Base-by-base conservation (phyloP, 495 filamentous ascomycete species). In the Lepraria neglecta region DNA sequence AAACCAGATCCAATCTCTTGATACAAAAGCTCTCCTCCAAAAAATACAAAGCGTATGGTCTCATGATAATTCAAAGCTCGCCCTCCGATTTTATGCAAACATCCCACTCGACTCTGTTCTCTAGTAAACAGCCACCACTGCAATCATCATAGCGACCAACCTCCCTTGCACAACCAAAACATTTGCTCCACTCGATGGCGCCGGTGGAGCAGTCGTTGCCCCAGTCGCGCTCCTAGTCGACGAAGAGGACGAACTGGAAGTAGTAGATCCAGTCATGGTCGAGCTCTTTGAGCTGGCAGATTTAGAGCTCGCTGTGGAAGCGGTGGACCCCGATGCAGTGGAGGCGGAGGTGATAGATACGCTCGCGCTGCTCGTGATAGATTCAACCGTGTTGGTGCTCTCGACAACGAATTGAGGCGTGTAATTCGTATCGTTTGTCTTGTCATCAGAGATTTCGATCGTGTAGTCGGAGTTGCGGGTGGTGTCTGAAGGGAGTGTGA, bases 351-450 rank as follows among this genome's bases (percentile, higher is more conserved):
- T 62, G 11, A 72, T 60, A 27, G 71, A 62, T n/a, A 72, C 48
- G 55, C 71, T 73, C n/a, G 77, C 69, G 57, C 65, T 65, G 15
- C 73, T 58, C 9, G 71, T 68, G 14, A 63, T 58, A 7, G 76
- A 65, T 3, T 71, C 63, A 4, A 73, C 69, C 30, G 70, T 78
- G 53, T 76, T 77, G 31, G 73, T 70, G 31, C 80, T 83, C 27
- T 78, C 68, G 33, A 87, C 76, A 30, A 71, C 67, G 72, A 87
- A 87, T 38, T 73, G 76, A 6, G 82, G 80, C 21, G 81, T 78
- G 74, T 82, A 87, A 74, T 87, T 87, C 70, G 71, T 70, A 48
- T 76, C 59, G 56, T 59, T 58, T 4, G 71, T 33, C 66, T 84
- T 53, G 52, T 56, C 82, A 63, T 73, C 68, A 62, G 81, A 68